Base-by-base conservation (phyloP, 1,284 basidiomycete genomes). In the Boletus holoroseus region DNA sequence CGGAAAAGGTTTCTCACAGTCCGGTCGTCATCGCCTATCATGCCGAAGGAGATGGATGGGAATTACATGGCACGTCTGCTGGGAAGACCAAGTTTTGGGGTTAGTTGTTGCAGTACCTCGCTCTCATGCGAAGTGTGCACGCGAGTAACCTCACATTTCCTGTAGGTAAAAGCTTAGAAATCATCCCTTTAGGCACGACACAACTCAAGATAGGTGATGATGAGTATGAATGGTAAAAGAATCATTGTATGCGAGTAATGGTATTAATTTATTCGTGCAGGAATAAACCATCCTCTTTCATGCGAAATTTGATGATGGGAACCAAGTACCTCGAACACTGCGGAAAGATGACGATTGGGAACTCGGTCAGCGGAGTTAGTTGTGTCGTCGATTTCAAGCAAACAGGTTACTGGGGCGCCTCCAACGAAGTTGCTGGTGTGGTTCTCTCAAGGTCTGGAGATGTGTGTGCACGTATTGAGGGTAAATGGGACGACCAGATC, bases 51-150 rank as follows among this genome's bases (percentile, higher is more conserved):
- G 68, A 77, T 36, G 77, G 79, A 12, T 93, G 91, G 88, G 79
- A 85, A 63, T 67, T 89, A 27, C 77, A 75, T 58, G 85, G 78
- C 35, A 88, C 83, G 1, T 85, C 82, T 30, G 77, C 79, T 57
- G 90, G 86, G 22, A 88, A 82, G 67, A 91, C 89, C 51, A 93
- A 91, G 68, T 92, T 94, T 68, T 92, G 90, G 87, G 91, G 91
- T 88, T 67, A 54, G 74, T 71, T 20, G 43, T 49, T 35, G 38
- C 24, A 51, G 26, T 28, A 18, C 26, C 46, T 65, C 62, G 35
- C 54, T 47, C 32, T 44, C 27, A 36, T 50, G 41, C 48, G 41
- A 43, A 53, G 41, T 41, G 41, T 32, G 54, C 56, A 55, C 52
- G 50, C 41, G 56, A 45, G 44, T 55, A 42, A 59, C 47, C 27